These are phyloP conservation scores for Solanum tarapatanum DNA, from an alignment of 257 asterid species.

Conservation along the genomic window DNA sequence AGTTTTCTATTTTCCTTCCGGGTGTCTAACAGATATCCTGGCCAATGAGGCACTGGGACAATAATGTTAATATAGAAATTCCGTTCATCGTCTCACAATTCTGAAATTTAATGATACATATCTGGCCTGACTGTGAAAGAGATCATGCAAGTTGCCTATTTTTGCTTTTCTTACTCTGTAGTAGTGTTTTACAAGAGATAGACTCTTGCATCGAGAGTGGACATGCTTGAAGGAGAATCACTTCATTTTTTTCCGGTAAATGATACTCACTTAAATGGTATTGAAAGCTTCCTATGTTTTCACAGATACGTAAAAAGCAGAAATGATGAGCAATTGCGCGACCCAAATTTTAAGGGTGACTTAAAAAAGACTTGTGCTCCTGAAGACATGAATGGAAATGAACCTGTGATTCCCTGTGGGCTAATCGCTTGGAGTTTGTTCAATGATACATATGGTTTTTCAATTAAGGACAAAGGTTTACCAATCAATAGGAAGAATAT, in stretches of 20 bases:
- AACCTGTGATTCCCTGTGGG: constrained; percentile 78
- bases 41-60: neutral
- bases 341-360: constrained; percentile 13
- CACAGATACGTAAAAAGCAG: constrained; percentile 81
- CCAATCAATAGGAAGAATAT: constrained; percentile 50
- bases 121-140: neutral
- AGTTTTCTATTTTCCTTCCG: neutral
- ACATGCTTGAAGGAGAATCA: neutral
- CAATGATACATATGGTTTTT: constrained; percentile 56
- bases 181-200: neutral
- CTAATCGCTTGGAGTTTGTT: constrained; percentile 90
- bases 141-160: neutral
- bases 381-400: constrained; percentile 14
- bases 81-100: neutral
- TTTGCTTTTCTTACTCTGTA: neutral
- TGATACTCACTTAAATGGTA: neutral
- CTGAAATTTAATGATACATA: neutral
- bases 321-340: constrained; percentile 54
- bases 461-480: constrained; percentile 15
- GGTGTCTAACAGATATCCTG: neutral
- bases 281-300: neutral
- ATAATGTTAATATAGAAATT: neutral
- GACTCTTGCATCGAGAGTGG: neutral
- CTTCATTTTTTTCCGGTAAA: neutral
- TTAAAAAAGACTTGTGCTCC: constrained; percentile 46